Evolutionary conservation across 371 early-diverging fungal species (phyloP).

Genomic region (Paraphysoderma sedebokerense): DNA sequence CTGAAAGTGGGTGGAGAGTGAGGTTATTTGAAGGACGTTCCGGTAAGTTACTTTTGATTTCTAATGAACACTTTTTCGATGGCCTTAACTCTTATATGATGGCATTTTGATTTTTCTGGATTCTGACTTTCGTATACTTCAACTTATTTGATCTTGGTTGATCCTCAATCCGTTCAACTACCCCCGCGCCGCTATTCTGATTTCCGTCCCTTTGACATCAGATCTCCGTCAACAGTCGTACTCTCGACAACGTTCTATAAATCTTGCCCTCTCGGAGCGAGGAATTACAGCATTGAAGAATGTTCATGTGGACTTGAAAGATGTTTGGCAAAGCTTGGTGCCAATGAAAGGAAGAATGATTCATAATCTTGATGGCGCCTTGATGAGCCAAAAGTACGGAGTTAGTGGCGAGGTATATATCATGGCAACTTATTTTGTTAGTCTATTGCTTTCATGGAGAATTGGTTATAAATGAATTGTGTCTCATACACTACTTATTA

Average conservation of each 20-base stretch:
- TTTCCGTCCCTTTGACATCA: too few relatives aligned
- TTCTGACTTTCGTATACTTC: too few relatives aligned
- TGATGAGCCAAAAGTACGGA: conserved; percentile 65
- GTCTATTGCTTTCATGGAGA: not conserved
- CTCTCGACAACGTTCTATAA: conserved; percentile 63
- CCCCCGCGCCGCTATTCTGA: too few relatives aligned
- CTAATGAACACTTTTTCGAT: too few relatives aligned
- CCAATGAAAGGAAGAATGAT: conserved; percentile 93
- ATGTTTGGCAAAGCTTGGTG: conserved; percentile 47
- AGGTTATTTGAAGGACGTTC: conserved; percentile 67
- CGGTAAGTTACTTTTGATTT: conserved; percentile 31
- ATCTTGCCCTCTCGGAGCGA: conserved; percentile 79
- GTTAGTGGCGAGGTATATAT: conserved; percentile 56
- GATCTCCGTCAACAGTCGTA: conserved; percentile 17
- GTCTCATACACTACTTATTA: not conserved
- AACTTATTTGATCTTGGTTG: too few relatives aligned
- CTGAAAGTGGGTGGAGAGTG: conserved; percentile 78
- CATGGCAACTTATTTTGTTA: too few relatives aligned
- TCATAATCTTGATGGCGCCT: conserved; percentile 46
- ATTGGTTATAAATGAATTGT: not conserved
- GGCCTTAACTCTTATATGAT: too few relatives aligned
- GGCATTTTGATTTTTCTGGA: too few relatives aligned
- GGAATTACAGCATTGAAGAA: conserved; percentile 67
- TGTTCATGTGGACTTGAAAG: conserved; percentile 35
- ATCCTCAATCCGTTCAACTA: too few relatives aligned